Evolutionary conservation across 225 moss, liverwort and hornwort genomes (phyloP).

Genomic region (Ulota crispa): DNA sequence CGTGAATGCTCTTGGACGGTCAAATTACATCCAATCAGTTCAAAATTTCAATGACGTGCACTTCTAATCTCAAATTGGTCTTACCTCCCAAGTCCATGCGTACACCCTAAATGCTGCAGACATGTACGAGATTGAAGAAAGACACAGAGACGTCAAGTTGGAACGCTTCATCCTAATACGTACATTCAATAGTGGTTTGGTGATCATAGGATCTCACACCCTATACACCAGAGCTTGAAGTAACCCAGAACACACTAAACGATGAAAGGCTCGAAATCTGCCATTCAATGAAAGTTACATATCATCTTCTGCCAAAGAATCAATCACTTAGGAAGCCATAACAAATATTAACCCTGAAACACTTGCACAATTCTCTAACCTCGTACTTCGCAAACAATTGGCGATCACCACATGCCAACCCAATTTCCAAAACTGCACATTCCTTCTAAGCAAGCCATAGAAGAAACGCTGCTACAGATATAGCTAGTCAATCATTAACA

Average conservation of each 20-base stretch:
- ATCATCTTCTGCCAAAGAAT: conserved; percentile 25
- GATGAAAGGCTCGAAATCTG: conserved; percentile 14
- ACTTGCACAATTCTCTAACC: conserved; percentile 19
- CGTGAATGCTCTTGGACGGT: conserved; percentile 1
- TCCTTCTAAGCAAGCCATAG: conserved; percentile 23
- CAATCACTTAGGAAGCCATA: conserved; percentile 18
- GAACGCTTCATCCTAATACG: conserved; percentile 12
- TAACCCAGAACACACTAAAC: conserved; percentile 19
- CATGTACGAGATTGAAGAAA: conserved; percentile 13
- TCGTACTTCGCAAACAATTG: conserved; percentile 25
- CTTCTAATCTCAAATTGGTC: conserved; percentile 13
- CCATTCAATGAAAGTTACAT: conserved; percentile 30
- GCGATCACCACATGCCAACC: conserved; percentile 25
- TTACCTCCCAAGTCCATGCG: background rate
- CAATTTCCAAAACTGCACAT: conserved; percentile 21
- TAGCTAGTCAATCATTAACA: conserved; percentile 1
- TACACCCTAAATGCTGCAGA: conserved; percentile 20
- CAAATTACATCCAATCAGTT: conserved; percentile 17
- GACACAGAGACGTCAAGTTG: conserved; percentile 4
- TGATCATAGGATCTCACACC: conserved; percentile 18
- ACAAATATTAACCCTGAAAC: conserved; percentile 14
- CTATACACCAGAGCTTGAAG: conserved; percentile 14
- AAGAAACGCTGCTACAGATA: conserved; percentile 6
- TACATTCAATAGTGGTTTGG: conserved; percentile 10
- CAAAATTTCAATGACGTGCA: conserved; percentile 9